Conservation (phyloP, 768 basidiomycete genomes). For the Pleurotus tuber-regium region DNA sequence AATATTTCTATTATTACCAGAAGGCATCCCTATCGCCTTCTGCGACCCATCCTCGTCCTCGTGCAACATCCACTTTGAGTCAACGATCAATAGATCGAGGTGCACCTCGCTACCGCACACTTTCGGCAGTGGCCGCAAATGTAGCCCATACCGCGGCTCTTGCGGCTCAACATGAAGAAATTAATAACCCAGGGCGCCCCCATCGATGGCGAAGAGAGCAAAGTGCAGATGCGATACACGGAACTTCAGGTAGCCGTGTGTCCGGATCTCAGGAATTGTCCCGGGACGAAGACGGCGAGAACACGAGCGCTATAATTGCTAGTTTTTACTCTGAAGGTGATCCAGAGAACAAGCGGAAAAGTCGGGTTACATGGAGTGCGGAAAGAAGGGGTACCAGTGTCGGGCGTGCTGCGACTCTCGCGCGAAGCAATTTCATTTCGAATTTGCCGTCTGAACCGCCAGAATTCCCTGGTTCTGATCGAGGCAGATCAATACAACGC, state of each 20-base stretch:
- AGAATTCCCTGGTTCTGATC: slow-evolving; percentile 28
- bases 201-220: slow-evolving; percentile 29
- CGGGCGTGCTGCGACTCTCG: slow-evolving; percentile 32
- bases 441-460: slow-evolving; percentile 31
- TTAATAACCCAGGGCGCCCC: slow-evolving; percentile 28
- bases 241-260: slow-evolving; percentile 16
- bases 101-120: slow-evolving; percentile 62
- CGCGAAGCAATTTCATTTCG: slow-evolving; percentile 32
- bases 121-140: slow-evolving; percentile 68
- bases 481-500: slow-evolving; percentile 47
- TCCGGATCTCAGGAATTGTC: slow-evolving; percentile 13
- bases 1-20: slow-evolving; percentile 77
- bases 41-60: slow-evolving; percentile 25
- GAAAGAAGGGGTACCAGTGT: slow-evolving; percentile 53
- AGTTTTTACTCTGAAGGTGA: slow-evolving; percentile 78
- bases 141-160: slow-evolving; percentile 71
- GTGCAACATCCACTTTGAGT: slow-evolving; percentile 37
- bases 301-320: slow-evolving; percentile 58
- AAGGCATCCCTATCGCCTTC: slow-evolving; percentile 11
- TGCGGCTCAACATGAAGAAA: slow-evolving; percentile 59
- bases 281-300: slow-evolving; percentile 47
- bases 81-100: slow-evolving; percentile 54
- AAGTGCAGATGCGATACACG: slow-evolving; percentile 21
- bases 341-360: slow-evolving; percentile 37
- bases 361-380: slow-evolving; percentile 67